Percentiles rank a stretch among this genome's conserved stretches.
phyloP scores from a whole-genome alignment of 441 rosid species.

The Pelargonium cotyledonis region DNA sequence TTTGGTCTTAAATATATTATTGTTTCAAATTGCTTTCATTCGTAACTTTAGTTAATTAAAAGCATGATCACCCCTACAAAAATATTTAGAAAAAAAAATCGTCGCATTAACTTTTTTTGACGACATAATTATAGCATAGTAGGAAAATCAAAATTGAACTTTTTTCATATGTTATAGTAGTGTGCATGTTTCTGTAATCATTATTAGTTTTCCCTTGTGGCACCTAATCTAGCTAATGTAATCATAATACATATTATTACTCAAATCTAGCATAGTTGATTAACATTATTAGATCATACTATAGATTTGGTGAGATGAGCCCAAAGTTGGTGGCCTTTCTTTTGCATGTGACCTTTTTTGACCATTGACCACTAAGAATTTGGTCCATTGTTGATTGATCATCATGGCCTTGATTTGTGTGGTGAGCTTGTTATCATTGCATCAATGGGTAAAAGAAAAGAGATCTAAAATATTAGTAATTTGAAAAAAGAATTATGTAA shows the following conservation, averaged over 20 bases:
- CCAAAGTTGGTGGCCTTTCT: not conserved
- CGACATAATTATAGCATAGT: no score
- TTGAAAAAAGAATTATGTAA: not conserved
- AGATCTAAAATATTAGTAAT: no score
- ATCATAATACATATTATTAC: not conserved
- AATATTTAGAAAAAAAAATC: no score
- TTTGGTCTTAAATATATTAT: no score
- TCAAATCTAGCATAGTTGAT: not conserved
- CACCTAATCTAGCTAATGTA: not conserved
- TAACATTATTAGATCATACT: not conserved
- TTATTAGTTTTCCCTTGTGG: not conserved
- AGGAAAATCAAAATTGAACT: no score
- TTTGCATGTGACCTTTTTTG: not conserved
- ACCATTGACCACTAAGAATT: not conserved
- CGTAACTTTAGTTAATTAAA: no score
- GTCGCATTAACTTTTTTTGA: no score
- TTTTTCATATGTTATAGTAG: no score
- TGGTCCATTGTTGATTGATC: not conserved
- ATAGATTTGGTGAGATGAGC: not conserved
- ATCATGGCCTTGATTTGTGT: not conserved
- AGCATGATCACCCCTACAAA: no score
- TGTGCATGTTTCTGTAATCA: no score
- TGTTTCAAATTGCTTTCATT: no score
- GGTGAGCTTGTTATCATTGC: not conserved
- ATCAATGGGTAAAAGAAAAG: not conserved